Conservation (phyloP, 192 early-diverging fungal species). For the Coemansia erecta region DNA sequence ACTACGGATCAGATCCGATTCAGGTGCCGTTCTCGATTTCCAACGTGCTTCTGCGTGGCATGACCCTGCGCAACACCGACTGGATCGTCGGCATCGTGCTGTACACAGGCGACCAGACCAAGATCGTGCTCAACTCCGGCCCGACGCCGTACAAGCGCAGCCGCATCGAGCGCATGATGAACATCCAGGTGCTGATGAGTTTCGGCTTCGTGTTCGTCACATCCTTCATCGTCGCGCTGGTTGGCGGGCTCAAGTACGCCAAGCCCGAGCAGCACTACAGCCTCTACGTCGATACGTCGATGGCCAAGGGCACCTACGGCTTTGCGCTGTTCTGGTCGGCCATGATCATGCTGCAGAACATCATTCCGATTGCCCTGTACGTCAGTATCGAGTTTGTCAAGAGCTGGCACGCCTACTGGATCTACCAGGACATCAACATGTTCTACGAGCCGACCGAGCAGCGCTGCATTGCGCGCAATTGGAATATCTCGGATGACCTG, state of each 20-base stretch:
- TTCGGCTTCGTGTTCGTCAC: conserved; percentile 56
- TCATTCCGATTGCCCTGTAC: conserved; percentile 95
- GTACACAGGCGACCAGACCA: conserved; percentile 86
- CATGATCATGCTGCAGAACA: conserved; percentile 93
- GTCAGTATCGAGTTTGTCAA: conserved; percentile 94
- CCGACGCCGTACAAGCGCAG: conserved; percentile 88
- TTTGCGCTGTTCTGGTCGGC: conserved; percentile 60
- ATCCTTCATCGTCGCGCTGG: conserved; percentile 56
- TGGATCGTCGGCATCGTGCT: conserved; percentile 84
- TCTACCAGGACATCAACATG: conserved; percentile 90
- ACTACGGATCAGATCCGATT: conserved; percentile 24
- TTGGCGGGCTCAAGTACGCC: conserved; percentile 49
- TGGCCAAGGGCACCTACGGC: conserved; percentile 32
- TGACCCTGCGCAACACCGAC: conserved; percentile 84
- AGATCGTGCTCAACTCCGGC: conserved; percentile 90
- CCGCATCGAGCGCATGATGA: conserved; percentile 83
- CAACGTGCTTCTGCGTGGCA: conserved; percentile 84
- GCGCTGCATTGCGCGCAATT: conserved; percentile 53
- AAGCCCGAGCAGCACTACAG: conserved; percentile 29
- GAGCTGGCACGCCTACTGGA: conserved; percentile 80
- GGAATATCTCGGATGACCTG: conserved; percentile 95
- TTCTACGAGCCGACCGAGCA: conserved; percentile 52
- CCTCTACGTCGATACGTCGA: conserved; percentile 38
- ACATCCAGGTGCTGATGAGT: conserved; percentile 61
- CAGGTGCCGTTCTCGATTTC: conserved; percentile 70